Percentiles rank a stretch among this genome's conserved stretches.
These are phyloP conservation scores for Abortiporus biennis DNA, from an alignment of 1,284 basidiomycete species.

Conservation along the genomic window DNA sequence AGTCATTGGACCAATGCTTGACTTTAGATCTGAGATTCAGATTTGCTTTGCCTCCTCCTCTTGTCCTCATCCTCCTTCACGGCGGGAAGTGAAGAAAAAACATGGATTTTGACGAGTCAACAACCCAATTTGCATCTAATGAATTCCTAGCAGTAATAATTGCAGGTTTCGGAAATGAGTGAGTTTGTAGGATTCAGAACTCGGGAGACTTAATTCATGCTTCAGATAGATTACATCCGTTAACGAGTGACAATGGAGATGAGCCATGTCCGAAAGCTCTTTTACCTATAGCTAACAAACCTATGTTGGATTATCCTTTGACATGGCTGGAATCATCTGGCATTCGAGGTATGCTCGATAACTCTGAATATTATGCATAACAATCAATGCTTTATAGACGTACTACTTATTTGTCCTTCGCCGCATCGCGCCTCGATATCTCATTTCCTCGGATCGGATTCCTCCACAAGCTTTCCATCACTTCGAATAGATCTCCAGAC, in stretches of 20 bases:
- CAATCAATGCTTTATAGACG: no score
- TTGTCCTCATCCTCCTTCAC: no score
- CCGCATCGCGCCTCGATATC: slow-evolving; percentile 69
- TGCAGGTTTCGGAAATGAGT: slow-evolving; percentile 87
- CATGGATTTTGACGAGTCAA: slow-evolving; percentile 62
- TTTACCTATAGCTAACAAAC: slow-evolving; percentile 82
- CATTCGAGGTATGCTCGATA: slow-evolving; percentile 59
- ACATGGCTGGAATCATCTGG: slow-evolving; percentile 86
- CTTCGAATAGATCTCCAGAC: slow-evolving; percentile 70
- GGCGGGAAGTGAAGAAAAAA: no score
- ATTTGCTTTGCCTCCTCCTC: no score
- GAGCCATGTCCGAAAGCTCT: slow-evolving; percentile 80
- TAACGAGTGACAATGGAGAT: slow-evolving; percentile 69
- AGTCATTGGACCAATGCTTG: no score
- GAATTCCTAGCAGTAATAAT: slow-evolving; percentile 85
- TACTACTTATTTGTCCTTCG: slow-evolving; percentile 79
- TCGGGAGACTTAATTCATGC: slow-evolving; percentile 11
- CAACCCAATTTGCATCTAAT: slow-evolving; percentile 41
- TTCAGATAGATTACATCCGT: slow-evolving; percentile 54
- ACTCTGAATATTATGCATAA: no score
- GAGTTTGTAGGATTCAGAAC: no score
- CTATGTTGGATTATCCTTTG: slow-evolving; percentile 81
- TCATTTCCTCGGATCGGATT: slow-evolving; percentile 73
- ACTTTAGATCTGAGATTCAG: no score
- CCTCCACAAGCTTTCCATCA: slow-evolving; percentile 49